Evolutionary conservation across 164 flowering plant genomes (phyloP), one percentile per base, ranked within the genome.

Genomic region (Aristolochia contorta): DNA sequence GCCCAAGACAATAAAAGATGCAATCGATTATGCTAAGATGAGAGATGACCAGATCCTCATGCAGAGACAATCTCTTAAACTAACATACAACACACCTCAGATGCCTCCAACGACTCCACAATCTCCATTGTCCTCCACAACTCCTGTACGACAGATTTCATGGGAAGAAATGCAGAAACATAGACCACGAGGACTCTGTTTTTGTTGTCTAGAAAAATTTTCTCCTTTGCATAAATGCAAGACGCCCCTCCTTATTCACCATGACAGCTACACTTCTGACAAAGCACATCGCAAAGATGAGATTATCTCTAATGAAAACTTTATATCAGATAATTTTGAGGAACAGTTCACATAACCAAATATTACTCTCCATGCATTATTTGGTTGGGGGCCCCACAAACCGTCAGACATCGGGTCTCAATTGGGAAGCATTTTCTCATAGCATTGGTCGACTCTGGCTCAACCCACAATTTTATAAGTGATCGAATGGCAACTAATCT

Each of bases 381-480:
- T 63, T 0, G 63, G 71, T 22, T 62, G 66, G 62, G 12, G 62
- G 2, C 9, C 71, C 6, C 15, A 22, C 1, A 47, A 20, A 24
- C 61, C 66, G 15, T 71, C 60, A 1, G 61, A 8, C 25, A 66
- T 3, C 4, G 2, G 20, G 60, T 27, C 19, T 37, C 6, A 13
- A 19, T 57, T 16, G 60, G 62, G 0, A 0, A 63, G 62, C 23
- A 63, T 59, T 30, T 59, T 67, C n/a, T n/a, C n/a, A n/a, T n/a
- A n/a, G n/a, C n/a, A n/a, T n/a, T n/a, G n/a, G n/a, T n/a, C n/a
- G n/a, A n/a, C n/a, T n/a, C n/a, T n/a, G n/a, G n/a, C n/a, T n/a
- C n/a, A n/a, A n/a, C n/a, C n/a, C n/a, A n/a, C 22, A 67, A 67
- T 12, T 71, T 63, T 18, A 62, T 66, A 0, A 58, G 57, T 52